Conservation (phyloP, 1,284 basidiomycete species). For the Trichosporon sp. region DNA sequence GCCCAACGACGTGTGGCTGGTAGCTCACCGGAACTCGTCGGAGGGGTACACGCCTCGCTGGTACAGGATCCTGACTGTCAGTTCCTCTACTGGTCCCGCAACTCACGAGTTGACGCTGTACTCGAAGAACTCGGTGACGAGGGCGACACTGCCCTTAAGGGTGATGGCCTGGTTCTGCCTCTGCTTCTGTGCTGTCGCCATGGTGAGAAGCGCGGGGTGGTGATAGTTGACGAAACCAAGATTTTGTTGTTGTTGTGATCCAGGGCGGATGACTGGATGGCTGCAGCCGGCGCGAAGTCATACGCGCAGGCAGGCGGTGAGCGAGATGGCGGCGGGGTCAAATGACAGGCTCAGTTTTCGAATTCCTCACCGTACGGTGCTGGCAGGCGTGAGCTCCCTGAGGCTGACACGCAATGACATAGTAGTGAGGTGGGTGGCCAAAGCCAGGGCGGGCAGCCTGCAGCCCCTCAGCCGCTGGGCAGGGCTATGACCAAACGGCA, state of each 20-base stretch:
- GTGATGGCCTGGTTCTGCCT: slow-evolving; percentile 61
- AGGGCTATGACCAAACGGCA: slow-evolving; percentile 1
- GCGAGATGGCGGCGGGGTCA: background rate
- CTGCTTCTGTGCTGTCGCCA: slow-evolving; percentile 49
- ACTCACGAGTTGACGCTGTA: slow-evolving; percentile 85
- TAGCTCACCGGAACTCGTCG: slow-evolving; percentile 70
- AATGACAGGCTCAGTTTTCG: slow-evolving; percentile 5
- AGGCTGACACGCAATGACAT: slow-evolving; percentile 5
- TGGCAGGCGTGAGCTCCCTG: background rate
- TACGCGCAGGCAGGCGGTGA: background rate
- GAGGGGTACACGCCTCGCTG: slow-evolving; percentile 95
- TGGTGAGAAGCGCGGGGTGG: slow-evolving; percentile 17
- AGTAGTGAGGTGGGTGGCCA: background rate
- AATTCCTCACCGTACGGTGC: background rate
- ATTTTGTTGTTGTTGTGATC: slow-evolving; percentile 11
- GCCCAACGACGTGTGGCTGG: background rate
- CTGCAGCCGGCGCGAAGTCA: slow-evolving; percentile 5
- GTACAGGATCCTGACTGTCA: slow-evolving; percentile 72
- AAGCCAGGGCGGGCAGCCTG: background rate
- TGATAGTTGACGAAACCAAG: background rate
- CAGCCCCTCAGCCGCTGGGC: background rate
- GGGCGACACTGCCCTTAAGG: slow-evolving; percentile 86
- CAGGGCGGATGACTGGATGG: background rate
- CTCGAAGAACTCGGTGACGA: slow-evolving; percentile 99
- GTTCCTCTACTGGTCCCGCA: slow-evolving; percentile 13